These are phyloP conservation scores for Umbelopsis vinacea DNA, from an alignment of 192 early-diverging fungal species.

Conservation along the genomic window DNA sequence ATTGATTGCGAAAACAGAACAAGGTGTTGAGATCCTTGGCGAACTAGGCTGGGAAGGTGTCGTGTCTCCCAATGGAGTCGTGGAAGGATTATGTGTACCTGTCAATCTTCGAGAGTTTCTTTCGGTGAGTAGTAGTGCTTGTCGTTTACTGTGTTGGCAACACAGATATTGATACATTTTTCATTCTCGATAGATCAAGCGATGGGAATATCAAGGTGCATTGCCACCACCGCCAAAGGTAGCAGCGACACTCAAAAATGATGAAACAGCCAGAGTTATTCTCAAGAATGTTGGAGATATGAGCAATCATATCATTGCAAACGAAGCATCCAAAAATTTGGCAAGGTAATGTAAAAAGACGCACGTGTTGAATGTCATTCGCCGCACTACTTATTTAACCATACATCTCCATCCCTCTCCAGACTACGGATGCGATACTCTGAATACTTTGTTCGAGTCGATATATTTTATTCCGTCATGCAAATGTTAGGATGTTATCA, in stretches of 20 bases:
- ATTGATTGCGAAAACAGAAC: constrained; percentile 66
- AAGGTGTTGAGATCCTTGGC: constrained; percentile 72
- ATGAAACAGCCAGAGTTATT: constrained; percentile 54
- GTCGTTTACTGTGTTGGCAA: background rate
- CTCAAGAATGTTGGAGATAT: constrained; percentile 75
- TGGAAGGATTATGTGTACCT: constrained; percentile 71
- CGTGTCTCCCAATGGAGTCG: constrained; percentile 47
- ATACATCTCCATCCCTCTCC: background rate
- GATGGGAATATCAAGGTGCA: constrained; percentile 50
- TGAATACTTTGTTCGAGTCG: constrained; percentile 55
- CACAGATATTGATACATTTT: background rate
- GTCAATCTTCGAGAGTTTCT: constrained; percentile 62
- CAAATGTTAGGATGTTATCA: constrained; percentile 69
- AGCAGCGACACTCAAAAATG: constrained; percentile 36
- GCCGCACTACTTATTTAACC: background rate
- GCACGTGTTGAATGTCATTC: background rate
- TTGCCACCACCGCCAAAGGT: constrained; percentile 49
- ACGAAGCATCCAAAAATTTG: constrained; percentile 73
- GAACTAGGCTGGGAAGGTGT: constrained; percentile 80
- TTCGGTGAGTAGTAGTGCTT: constrained; percentile 46
- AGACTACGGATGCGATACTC: constrained; percentile 68
- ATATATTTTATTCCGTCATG: constrained; percentile 64
- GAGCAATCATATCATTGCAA: constrained; percentile 82
- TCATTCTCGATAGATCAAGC: constrained; percentile 39
- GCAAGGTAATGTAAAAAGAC: constrained; percentile 49